These are phyloP conservation scores for Trichoderma sp. DNA, from an alignment of 2,329 filamentous ascomycete species.

Conservation along the genomic window DNA sequence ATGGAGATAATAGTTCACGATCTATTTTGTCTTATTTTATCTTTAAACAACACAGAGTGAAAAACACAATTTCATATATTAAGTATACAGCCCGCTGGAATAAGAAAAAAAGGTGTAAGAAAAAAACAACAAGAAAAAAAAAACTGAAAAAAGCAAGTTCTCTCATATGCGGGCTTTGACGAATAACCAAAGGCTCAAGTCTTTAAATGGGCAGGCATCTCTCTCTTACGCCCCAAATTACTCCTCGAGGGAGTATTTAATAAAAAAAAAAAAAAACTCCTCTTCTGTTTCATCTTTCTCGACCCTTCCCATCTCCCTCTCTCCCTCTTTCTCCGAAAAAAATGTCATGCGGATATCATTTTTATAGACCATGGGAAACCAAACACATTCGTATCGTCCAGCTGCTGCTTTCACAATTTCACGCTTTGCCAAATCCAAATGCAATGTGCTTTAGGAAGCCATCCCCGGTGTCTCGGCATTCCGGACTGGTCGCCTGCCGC, in stretches of 20 bases:
- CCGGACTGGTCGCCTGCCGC: conserved; percentile 53
- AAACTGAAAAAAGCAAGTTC: conserved; percentile 2
- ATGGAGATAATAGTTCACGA: background rate
- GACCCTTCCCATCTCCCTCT: background rate
- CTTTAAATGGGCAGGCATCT: conserved; percentile 13
- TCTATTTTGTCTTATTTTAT: background rate
- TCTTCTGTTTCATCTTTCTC: background rate
- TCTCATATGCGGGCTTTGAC: conserved; percentile 21
- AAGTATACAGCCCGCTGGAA: conserved; percentile 26
- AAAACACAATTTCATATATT: conserved; percentile 16
- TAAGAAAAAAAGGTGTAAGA: background rate
- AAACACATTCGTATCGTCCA: conserved; percentile 15
- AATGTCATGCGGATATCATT: conserved; percentile 22
- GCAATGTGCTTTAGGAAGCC: conserved; percentile 6
- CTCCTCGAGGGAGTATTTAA: background rate
- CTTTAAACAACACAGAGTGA: conserved; percentile 1
- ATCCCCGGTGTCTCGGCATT: conserved; percentile 40
- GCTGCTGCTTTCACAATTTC: conserved; percentile 10
- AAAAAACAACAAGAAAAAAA: background rate
- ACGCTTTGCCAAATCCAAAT: conserved; percentile 8
- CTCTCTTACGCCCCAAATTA: background rate
- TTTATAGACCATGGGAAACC: conserved; percentile 13
- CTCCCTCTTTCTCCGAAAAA: background rate
- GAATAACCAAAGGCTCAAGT: conserved; percentile 15
- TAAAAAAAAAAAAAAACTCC: background rate